phyloP scores from a whole-genome alignment of 208 protist genomes.

The Leishmania turanica region DNA sequence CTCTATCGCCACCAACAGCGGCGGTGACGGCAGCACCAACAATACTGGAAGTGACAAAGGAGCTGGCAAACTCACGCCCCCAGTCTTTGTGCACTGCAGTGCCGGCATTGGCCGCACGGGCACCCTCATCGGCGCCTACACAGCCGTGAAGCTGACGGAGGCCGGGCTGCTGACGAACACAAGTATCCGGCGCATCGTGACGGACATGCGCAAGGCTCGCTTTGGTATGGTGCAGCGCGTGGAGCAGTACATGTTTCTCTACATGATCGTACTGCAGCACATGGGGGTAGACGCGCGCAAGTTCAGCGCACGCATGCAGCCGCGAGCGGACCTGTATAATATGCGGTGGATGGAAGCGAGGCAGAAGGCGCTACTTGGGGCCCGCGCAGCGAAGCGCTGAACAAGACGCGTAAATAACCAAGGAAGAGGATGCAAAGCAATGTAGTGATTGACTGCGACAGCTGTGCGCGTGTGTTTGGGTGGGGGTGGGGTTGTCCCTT shows the following conservation, averaged over 20 bases:
- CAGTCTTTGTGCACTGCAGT: constrained; percentile 87
- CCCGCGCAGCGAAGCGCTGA: constrained; percentile 1
- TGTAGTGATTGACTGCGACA: not conserved
- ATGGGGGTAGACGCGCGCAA: constrained; percentile 28
- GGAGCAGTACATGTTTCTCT: constrained; percentile 89
- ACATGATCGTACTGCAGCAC: constrained; percentile 60
- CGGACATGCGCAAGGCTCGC: constrained; percentile 56
- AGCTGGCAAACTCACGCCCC: constrained; percentile 1
- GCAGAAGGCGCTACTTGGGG: constrained; percentile 17
- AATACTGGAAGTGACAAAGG: not conserved
- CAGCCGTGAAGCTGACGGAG: constrained; percentile 41
- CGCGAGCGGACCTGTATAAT: constrained; percentile 30
- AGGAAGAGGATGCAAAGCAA: not conserved
- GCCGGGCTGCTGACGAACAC: constrained; percentile 32
- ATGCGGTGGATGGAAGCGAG: constrained; percentile 30
- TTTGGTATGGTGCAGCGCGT: constrained; percentile 87
- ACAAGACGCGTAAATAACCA: not conserved
- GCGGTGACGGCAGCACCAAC: not conserved
- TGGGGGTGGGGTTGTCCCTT: not conserved
- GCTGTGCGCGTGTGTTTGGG: not conserved
- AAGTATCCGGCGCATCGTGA: constrained; percentile 48
- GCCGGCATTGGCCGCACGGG: constrained; percentile 86
- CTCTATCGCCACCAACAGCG: not conserved
- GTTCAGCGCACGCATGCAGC: constrained; percentile 32
- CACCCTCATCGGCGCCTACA: constrained; percentile 83